Percentiles rank a stretch among this genome's conserved stretches.
These are phyloP conservation scores for Umbellularia californica DNA, from an alignment of 164 flowering plant genomes.

Conservation along the genomic window DNA sequence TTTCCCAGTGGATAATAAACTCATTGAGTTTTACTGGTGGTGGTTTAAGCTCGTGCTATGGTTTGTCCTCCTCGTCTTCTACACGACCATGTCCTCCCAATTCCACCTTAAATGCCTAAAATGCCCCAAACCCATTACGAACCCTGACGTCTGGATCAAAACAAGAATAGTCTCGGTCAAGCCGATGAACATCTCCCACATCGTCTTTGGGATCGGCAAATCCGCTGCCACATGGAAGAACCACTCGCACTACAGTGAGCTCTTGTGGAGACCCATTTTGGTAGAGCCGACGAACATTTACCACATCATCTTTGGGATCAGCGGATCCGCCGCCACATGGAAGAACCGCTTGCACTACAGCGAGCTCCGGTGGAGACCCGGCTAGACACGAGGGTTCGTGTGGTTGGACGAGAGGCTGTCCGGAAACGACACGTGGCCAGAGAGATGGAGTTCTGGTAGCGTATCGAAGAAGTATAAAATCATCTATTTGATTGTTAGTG, in stretches of 20 bases:
- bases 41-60: not conserved
- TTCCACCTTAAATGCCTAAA: constrained; percentile 2
- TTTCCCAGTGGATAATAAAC: not conserved
- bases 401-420: constrained; percentile 49
- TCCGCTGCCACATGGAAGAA: constrained; percentile 42
- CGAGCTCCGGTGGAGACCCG: constrained; percentile 53
- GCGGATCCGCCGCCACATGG: constrained; percentile 49
- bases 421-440: too few species aligned
- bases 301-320: constrained; percentile 55
- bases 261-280: constrained; percentile 60
- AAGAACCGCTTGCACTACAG: constrained; percentile 33
- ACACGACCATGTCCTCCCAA: not conserved
- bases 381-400: constrained; percentile 44
- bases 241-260: constrained; percentile 38
- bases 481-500: too few species aligned
- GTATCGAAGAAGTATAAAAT: too few species aligned
- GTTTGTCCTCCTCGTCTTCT: not conserved
- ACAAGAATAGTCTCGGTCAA: not conserved
- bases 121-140: not conserved
- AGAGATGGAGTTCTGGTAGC: too few species aligned
- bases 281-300: constrained; percentile 4
- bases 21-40: constrained; percentile 3
- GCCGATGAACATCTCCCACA: constrained; percentile 21
- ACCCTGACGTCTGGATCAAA: too few species aligned
- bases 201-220: constrained; percentile 53